Percentiles rank a stretch among this genome's conserved stretches.
These are phyloP conservation scores for Scutellaria baicalensis DNA, from an alignment of 257 asterid genomes.

Conservation along the genomic window DNA sequence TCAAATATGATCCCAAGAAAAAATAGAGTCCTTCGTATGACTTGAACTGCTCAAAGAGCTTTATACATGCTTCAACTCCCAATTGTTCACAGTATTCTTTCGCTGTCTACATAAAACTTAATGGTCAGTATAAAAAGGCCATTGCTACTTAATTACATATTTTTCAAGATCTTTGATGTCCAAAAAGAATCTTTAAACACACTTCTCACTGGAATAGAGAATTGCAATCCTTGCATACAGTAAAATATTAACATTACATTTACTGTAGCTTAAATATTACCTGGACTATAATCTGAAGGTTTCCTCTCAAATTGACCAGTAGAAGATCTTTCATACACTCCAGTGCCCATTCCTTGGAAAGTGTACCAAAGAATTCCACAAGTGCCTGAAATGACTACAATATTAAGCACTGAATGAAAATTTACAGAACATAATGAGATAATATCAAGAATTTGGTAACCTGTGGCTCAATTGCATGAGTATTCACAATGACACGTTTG, in stretches of 20 bases:
- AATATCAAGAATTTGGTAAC: constrained; percentile 26
- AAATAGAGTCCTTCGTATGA: constrained; percentile 95
- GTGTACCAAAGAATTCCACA: constrained; percentile 95
- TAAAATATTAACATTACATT: neutral
- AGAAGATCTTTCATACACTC: constrained; percentile 99
- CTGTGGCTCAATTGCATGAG: constrained; percentile 99
- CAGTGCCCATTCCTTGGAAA: constrained; percentile 93
- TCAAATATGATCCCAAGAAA: constrained; percentile 96
- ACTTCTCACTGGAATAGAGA: neutral
- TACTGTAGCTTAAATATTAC: constrained; percentile 26
- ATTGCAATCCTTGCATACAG: neutral
- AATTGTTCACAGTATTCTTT: constrained; percentile 97
- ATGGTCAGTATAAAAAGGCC: constrained; percentile 9
- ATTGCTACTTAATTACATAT: neutral
- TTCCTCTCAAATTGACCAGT: constrained; percentile 89
- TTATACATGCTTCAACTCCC: constrained; percentile 93
- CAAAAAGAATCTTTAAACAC: neutral
- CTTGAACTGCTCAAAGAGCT: constrained; percentile 94
- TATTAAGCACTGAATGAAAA: constrained; percentile 10
- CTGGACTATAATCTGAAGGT: constrained; percentile 99
- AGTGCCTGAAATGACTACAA: constrained; percentile 53
- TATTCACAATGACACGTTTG: constrained; percentile 96
- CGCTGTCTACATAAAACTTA: constrained; percentile 56
- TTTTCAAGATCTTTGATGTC: neutral
- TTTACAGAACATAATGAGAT: neutral